phyloP scores from a whole-genome alignment of 208 protist genomes.

The Trypanosoma vivax region DNA sequence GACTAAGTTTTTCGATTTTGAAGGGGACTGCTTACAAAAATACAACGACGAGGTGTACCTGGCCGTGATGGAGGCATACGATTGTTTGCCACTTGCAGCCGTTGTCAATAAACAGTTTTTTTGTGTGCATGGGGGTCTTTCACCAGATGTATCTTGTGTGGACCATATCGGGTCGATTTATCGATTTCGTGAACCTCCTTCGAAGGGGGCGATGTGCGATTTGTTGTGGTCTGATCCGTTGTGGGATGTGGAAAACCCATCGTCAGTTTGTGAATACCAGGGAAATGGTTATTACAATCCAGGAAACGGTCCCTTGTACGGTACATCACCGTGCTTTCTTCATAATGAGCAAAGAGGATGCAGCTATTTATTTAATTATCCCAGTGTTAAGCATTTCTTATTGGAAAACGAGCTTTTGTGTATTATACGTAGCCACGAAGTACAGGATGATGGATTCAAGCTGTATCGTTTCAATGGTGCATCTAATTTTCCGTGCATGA shows the following conservation, averaged over 20 bases:
- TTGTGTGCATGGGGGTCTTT: conserved; percentile 97
- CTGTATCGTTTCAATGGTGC: conserved; percentile 88
- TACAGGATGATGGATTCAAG: conserved; percentile 89
- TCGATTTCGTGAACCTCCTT: conserved; percentile 97
- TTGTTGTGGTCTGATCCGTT: conserved; percentile 99
- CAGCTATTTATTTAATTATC: conserved; percentile 84
- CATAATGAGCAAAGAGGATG: conserved; percentile 65
- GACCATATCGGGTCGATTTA: conserved; percentile 91
- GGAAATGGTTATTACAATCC: conserved; percentile 57
- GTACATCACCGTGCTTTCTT: conserved; percentile 51
- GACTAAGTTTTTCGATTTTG: conserved; percentile 87
- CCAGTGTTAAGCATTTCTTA: conserved; percentile 86
- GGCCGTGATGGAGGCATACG: conserved; percentile 79
- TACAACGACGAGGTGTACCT: conserved; percentile 71
- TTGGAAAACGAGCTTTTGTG: conserved; percentile 93
- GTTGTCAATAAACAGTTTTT: conserved; percentile 98
- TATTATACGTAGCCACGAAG: conserved; percentile 95
- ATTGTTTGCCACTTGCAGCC: conserved; percentile 96
- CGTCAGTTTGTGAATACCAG: conserved; percentile 69
- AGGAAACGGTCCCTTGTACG: conserved; percentile 38
- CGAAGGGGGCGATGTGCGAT: conserved; percentile 97
- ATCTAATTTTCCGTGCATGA: conserved; percentile 93
- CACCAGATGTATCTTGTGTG: conserved; percentile 91
- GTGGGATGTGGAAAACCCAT: conserved; percentile 81
- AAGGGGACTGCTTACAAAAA: conserved; percentile 91